These are phyloP conservation scores for Flaveria trinervia DNA, from an alignment of 129 eudicot species.

Conservation along the genomic window DNA sequence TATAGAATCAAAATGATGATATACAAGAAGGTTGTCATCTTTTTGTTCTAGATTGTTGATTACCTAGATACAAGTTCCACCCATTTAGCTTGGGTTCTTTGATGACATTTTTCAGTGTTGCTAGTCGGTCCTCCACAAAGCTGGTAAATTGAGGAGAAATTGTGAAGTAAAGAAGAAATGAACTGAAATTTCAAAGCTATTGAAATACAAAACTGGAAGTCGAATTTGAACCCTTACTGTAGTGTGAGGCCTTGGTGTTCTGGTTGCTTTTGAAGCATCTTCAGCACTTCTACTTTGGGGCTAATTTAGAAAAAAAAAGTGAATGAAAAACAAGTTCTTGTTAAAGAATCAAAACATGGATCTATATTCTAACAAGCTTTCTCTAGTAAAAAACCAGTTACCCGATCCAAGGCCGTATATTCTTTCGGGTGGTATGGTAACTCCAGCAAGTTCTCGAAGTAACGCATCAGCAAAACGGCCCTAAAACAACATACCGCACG, in stretches of 20 bases:
- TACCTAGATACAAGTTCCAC: slow-evolving; percentile 98
- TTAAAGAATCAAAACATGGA: slow-evolving; percentile 18
- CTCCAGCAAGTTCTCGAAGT: slow-evolving; percentile 89
- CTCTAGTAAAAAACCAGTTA: slow-evolving; percentile 30
- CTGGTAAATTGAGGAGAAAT: slow-evolving; percentile 37
- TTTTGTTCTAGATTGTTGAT: not conserved
- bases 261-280: slow-evolving; percentile 86
- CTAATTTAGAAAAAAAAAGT: slow-evolving; percentile 33
- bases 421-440: slow-evolving; percentile 83
- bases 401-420: slow-evolving; percentile 93
- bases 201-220: not conserved
- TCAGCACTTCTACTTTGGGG: slow-evolving; percentile 95
- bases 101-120: slow-evolving; percentile 90
- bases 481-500: slow-evolving; percentile 29
- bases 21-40: not conserved
- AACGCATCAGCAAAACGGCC: slow-evolving; percentile 88
- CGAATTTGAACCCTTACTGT: slow-evolving; percentile 58
- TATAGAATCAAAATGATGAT: not conserved
- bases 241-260: slow-evolving; percentile 86
- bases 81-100: slow-evolving; percentile 80
- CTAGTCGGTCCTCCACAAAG: slow-evolving; percentile 96
- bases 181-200: not conserved
- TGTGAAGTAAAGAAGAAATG: not conserved
- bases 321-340: not conserved
- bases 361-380: not conserved